Percentiles rank a stretch among this genome's conserved stretches.
phyloP scores from a whole-genome alignment of 805 yeast species.

The Kazachstania bromeliacearum region DNA sequence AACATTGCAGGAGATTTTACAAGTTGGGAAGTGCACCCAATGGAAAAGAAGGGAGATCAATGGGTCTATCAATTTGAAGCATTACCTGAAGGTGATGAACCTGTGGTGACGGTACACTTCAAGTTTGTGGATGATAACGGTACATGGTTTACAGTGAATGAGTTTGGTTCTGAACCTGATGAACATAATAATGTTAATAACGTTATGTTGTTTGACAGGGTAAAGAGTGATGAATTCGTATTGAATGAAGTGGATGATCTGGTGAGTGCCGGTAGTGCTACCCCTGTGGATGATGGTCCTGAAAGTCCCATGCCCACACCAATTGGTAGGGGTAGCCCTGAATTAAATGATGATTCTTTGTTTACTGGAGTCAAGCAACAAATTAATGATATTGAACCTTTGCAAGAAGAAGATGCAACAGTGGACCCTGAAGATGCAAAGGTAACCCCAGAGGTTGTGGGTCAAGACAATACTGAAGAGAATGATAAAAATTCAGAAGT shows the following conservation, averaged over 20 bases:
- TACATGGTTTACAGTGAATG: slow-evolving; percentile 26
- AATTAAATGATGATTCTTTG: no score
- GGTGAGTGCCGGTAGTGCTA: neutral
- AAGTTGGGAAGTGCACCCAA: slow-evolving; percentile 24
- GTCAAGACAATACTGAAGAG: neutral
- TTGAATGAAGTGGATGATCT: slow-evolving; percentile 1
- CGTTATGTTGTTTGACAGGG: slow-evolving; percentile 17
- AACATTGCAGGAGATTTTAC: slow-evolving; percentile 34
- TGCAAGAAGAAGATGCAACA: no score
- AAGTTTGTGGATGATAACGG: slow-evolving; percentile 24
- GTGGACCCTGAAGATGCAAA: slow-evolving; percentile 1
- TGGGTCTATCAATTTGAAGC: slow-evolving; percentile 6
- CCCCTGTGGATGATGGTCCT: slow-evolving; percentile 16
- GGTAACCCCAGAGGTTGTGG: neutral
- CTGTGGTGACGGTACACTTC: slow-evolving; percentile 12
- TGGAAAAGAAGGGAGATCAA: slow-evolving; percentile 12
- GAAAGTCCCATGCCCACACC: slow-evolving; percentile 23
- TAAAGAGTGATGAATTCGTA: slow-evolving; percentile 1
- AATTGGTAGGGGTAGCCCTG: no score
- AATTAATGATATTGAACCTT: no score
- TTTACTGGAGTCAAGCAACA: no score
- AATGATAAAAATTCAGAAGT: neutral
- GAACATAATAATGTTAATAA: slow-evolving; percentile 32
- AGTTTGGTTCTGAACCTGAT: slow-evolving; percentile 28
- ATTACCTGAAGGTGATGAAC: neutral